Base-by-base conservation (phyloP, 208 protist genomes). In the Leishmania major region DNA sequence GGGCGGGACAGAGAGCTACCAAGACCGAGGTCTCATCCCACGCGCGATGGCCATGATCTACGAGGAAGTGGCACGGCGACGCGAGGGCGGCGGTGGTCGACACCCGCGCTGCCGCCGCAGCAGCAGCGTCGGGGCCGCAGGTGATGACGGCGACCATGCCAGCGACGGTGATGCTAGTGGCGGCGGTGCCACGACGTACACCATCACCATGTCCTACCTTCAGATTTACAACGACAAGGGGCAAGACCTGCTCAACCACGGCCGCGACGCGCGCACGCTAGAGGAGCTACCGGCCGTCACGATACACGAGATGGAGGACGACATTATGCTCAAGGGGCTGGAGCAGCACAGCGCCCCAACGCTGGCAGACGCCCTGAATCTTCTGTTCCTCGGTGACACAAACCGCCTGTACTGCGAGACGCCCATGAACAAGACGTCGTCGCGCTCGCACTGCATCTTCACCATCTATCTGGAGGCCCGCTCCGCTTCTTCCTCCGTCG, bases 201-300 rank as follows among this genome's bases (percentile, higher is more conserved):
- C 35, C 8, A 82, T 98, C 69, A 86, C 84, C 67, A 85, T 96
- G 47, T 93, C 94, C 4, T 97, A 95, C 80, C 79, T 98, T 55
- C 94, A 98, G 78, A 98, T 98, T 47, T 98, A 98, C 84, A 97
- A 97, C 80, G 94, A 98, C 53, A 95, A 97, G 77, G 92, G 96
- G 28, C 94, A 96, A 72, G 96, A 98, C 78, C 79, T 98, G 49
- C 89, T 98, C 17, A 96, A 96, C 77, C 91, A 89, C 77, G 94
- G 94, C 17, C 85, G 87, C 40, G 99, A 99, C 73, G 98, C 97
- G 10, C 89, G 87, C 60, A 93, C 84, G 64, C 66, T 96, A 74
- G 90, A 95, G 66, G 91, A 96, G 43, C 84, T 95, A 53, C 92
- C 92, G 19, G 55, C 78, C 8, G 92, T 95, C 19, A 91, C 92